phyloP scores from a whole-genome alignment of 2,329 filamentous ascomycete species.

The Aspergillus nomiae region DNA sequence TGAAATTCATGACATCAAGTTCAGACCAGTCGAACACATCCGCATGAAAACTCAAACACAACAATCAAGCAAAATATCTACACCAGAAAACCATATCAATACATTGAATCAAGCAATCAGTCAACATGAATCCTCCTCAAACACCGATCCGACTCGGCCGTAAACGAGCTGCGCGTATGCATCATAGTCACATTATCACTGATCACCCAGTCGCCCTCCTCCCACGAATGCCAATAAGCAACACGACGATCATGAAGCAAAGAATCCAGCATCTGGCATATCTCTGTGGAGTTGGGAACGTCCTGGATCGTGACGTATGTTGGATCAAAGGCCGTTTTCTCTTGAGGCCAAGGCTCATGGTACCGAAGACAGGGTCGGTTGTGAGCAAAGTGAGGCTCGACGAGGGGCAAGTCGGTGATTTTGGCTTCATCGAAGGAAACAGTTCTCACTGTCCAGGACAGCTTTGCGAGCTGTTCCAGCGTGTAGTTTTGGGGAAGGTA shows the following conservation, averaged over 20 bases:
- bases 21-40: background rate
- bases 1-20: background rate
- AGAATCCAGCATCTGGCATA: conserved; percentile 37
- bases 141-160: conserved; percentile 2
- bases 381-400: conserved; percentile 50
- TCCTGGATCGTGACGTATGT: conserved; percentile 14
- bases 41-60: background rate
- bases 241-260: conserved; percentile 55
- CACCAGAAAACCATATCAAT: background rate
- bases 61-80: background rate
- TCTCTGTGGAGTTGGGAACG: conserved; percentile 39
- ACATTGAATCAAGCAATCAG: background rate
- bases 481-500: conserved; percentile 45
- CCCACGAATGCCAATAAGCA: conserved; percentile 55
- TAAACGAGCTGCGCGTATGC: conserved; percentile 20
- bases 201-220: conserved; percentile 57
- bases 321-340: conserved; percentile 50
- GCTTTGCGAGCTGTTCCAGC: conserved; percentile 37
- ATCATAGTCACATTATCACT: conserved; percentile 50
- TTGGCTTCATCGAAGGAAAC: conserved; percentile 50
- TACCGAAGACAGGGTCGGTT: conserved; percentile 54
- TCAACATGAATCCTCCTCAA: conserved; percentile 10
- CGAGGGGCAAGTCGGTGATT: conserved; percentile 49
- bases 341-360: conserved; percentile 57
- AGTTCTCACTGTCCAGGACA: conserved; percentile 55